These are phyloP conservation scores for Cynara cardunculus DNA, from an alignment of 129 eudicot species.

Conservation along the genomic window DNA sequence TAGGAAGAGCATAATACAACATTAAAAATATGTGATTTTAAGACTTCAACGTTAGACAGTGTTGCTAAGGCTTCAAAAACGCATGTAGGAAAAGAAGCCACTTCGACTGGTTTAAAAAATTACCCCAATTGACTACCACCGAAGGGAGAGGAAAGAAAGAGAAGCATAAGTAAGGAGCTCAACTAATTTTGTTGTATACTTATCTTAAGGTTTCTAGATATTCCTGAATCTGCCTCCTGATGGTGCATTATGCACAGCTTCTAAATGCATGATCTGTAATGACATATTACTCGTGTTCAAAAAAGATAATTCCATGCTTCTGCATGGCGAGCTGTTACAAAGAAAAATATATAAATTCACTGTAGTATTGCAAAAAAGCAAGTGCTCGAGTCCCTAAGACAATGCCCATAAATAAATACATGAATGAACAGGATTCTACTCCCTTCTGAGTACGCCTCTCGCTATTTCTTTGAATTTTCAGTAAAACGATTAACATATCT, in stretches of 20 bases:
- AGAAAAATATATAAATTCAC: background rate
- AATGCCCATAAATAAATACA: background rate
- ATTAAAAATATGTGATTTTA: no score
- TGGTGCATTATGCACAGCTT: background rate
- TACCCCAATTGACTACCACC: no score
- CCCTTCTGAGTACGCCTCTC: background rate
- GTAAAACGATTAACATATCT: background rate
- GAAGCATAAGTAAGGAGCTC: background rate
- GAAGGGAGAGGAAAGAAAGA: background rate
- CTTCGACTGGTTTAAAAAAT: background rate
- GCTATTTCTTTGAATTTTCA: background rate
- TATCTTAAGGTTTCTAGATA: background rate
- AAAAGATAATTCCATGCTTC: background rate
- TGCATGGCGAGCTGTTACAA: background rate
- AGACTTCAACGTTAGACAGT: background rate
- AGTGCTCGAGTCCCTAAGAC: background rate
- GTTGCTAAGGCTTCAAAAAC: background rate
- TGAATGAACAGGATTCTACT: background rate
- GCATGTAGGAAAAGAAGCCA: background rate
- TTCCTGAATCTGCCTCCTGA: background rate
- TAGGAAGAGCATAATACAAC: background rate
- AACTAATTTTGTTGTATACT: background rate
- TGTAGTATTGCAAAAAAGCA: conserved; percentile 8
- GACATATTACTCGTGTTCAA: background rate
- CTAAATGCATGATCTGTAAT: background rate